These are phyloP conservation scores for Mimosa pudica DNA, from an alignment of 306 rosid species.

Conservation along the genomic window DNA sequence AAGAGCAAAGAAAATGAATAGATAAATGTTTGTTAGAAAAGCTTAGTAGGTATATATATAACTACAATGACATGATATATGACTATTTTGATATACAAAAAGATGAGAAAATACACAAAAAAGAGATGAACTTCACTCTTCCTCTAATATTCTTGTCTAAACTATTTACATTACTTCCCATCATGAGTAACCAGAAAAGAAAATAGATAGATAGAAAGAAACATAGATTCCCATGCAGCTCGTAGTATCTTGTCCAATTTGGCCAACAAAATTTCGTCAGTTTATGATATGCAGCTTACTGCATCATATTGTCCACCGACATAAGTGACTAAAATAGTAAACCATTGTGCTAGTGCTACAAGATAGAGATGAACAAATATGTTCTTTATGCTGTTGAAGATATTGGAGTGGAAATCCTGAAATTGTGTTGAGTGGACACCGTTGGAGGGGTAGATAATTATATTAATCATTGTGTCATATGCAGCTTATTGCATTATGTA, in stretches of 20 bases:
- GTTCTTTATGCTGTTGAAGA: background rate
- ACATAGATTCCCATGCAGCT: background rate
- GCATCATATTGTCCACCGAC: no score
- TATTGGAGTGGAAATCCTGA: background rate
- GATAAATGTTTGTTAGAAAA: background rate
- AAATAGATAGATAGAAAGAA: background rate
- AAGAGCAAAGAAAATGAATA: background rate
- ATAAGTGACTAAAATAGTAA: no score
- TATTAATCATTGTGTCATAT: constrained; percentile 69
- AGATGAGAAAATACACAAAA: constrained; percentile 39
- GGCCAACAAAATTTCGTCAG: no score
- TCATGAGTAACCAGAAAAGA: background rate
- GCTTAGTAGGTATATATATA: constrained; percentile 1
- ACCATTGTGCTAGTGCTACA: no score
- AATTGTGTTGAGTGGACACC: background rate
- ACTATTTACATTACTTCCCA: constrained; percentile 40
- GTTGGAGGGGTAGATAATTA: no score
- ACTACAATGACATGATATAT: constrained; percentile 29
- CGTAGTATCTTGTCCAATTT: background rate
- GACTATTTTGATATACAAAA: constrained; percentile 51
- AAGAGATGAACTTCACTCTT: constrained; percentile 26
- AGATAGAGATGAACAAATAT: no score
- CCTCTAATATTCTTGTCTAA: constrained; percentile 29
- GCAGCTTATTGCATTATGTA: no score
- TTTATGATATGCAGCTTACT: no score